These are phyloP conservation scores for Stemphylium vesicarium DNA, from an alignment of 2,329 filamentous ascomycete species.

Conservation along the genomic window DNA sequence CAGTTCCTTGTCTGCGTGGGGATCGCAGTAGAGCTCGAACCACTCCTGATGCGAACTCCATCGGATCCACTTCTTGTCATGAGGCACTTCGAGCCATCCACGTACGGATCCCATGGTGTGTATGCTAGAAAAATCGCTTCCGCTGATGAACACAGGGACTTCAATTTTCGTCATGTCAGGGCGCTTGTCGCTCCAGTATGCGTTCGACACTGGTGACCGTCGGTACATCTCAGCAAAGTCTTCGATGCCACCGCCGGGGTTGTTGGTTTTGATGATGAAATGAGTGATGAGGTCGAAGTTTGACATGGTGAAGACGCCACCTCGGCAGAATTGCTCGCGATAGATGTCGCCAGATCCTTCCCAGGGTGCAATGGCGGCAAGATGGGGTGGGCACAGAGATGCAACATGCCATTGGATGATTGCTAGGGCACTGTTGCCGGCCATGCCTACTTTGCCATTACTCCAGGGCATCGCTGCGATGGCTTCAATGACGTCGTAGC, in stretches of 20 bases:
- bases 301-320: constrained; percentile 14
- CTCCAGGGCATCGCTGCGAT: constrained; percentile 53
- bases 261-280: constrained; percentile 10
- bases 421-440: constrained; percentile 55
- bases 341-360: constrained; percentile 49
- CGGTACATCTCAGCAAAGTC: constrained; percentile 6
- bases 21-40: constrained; percentile 19
- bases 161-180: constrained; percentile 18
- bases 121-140: constrained; percentile 15
- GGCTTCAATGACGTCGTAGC: constrained; percentile 11
- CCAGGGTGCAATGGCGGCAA: constrained; percentile 55
- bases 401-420: constrained; percentile 52
- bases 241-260: constrained; percentile 5
- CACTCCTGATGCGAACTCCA: constrained; percentile 22
- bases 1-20: constrained; percentile 16
- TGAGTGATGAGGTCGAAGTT: constrained; percentile 7
- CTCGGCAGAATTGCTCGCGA: constrained; percentile 15
- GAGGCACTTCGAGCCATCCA: constrained; percentile 6
- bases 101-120: constrained; percentile 22
- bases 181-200: constrained; percentile 21
- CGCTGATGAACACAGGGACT: constrained; percentile 18
- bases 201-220: constrained; percentile 7
- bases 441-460: constrained; percentile 52
- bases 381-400: constrained; percentile 48
- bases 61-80: constrained; percentile 11